Base-by-base conservation (phyloP, 352 stramenopile genomes). In the Phytophthora fragariaefolia region DNA sequence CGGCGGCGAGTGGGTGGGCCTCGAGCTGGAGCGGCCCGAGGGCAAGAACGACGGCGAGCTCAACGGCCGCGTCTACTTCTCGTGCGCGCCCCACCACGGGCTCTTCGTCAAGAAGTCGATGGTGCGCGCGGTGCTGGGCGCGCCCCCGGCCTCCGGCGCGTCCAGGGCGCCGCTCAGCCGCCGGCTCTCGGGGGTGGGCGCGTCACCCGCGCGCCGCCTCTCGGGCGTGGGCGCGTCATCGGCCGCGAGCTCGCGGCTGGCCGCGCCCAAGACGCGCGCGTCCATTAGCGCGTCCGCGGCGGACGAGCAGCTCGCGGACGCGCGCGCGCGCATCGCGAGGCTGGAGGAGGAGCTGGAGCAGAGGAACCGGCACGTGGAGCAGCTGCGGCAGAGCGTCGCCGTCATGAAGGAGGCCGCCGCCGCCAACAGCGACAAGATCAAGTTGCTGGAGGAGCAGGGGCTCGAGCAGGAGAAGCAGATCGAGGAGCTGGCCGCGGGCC, bases 1-100 rank as follows among this genome's bases (percentile, higher is more conserved):
- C 32, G 79, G 75, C 20, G 89, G 89, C 26, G 85, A 94, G 52
- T 96, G 87, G 89, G 77, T 91, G 12, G 89, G 89, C 23, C 80
- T 96, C 27, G 89, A 96, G 65, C 71, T 96, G 18, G 85, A 95
- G 34, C 71, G 67, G 1, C 79, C 87, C 23, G 85, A 95, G 18
- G 89, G 89, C 10, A 94, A 94, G 74, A 92, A 96, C 82, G 92
- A 90, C 56, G 89, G 89, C 56, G 82, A 91, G 68, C 71, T 96
- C 48, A 92, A 92, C 52, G 89, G 87, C 53, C 74, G 77, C 54
- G 79, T 89, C 20, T 96, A 96, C 76, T 96, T 96, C 65, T 79
- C 61, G 2, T 95, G 86, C 49, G 71, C 71, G 18, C 61, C 74
- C n/a, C 86, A 91, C 65, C 78, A 91, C 64, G 85, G 87, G 0